Conservation (phyloP, 2,329 filamentous ascomycete genomes). For the Pseudodiploospora longispora region DNA sequence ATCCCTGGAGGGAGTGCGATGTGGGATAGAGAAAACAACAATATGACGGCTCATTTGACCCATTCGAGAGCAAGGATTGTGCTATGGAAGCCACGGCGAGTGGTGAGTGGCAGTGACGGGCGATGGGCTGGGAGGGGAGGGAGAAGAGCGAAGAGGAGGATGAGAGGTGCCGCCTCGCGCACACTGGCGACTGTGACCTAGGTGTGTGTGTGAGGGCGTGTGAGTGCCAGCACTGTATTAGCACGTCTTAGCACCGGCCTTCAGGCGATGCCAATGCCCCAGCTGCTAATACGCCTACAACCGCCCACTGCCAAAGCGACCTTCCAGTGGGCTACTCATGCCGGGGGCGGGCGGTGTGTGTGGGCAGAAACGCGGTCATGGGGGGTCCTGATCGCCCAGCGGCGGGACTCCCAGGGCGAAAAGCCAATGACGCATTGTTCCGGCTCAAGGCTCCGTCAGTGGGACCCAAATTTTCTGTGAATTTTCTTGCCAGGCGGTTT, state of each 20-base stretch:
- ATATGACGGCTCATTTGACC: neutral
- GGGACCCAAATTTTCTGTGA: slow-evolving; percentile 9
- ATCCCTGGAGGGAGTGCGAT: slow-evolving; percentile 1
- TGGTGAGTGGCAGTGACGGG: slow-evolving; percentile 4
- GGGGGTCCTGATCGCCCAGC: slow-evolving; percentile 13
- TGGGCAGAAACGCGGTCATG: slow-evolving; percentile 22
- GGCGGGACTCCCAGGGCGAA: slow-evolving; percentile 7
- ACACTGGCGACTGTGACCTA: neutral
- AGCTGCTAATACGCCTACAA: neutral
- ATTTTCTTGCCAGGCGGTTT: slow-evolving; percentile 4
- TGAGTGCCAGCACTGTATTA: too few species aligned
- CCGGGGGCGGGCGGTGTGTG: slow-evolving; percentile 20
- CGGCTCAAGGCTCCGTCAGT: slow-evolving; percentile 15
- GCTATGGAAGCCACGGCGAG: slow-evolving; percentile 1
- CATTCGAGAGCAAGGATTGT: slow-evolving; percentile 3
- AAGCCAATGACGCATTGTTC: slow-evolving; percentile 25
- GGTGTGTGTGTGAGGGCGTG: too few species aligned
- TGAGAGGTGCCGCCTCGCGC: slow-evolving; percentile 9
- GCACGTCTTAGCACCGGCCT: too few species aligned
- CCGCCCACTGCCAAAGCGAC: slow-evolving; percentile 5
- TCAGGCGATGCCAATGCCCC: neutral
- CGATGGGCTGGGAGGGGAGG: slow-evolving; percentile 8
- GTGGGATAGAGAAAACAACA: neutral
- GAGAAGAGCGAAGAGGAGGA: slow-evolving; percentile 3
- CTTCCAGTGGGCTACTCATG: slow-evolving; percentile 20